These are phyloP conservation scores for Talaromyces trachyspermus DNA, from an alignment of 495 filamentous ascomycete genomes.

Conservation along the genomic window DNA sequence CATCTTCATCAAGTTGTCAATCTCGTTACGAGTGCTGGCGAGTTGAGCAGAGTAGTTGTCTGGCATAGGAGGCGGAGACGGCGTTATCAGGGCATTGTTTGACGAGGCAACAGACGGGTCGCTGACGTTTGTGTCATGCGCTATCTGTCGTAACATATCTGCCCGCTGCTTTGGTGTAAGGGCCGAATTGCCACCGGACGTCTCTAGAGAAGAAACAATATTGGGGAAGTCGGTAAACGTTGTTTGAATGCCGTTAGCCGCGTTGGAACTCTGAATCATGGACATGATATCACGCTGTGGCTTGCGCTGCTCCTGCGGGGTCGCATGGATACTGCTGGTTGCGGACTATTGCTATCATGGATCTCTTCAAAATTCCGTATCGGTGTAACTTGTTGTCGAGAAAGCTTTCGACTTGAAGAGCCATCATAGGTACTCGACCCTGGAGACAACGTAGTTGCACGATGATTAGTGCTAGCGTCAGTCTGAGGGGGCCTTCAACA, in stretches of 20 bases:
- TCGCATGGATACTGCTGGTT: conserved; percentile 2
- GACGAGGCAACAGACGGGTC: conserved; percentile 19
- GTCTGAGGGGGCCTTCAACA: conserved; percentile 40
- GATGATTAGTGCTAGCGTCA: conserved; percentile 24
- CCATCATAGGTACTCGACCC: conserved; percentile 23
- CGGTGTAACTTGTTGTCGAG: conserved; percentile 27
- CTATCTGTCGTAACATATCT: conserved; percentile 74
- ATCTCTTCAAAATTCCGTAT: conserved; percentile 39
- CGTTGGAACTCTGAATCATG: conserved; percentile 74
- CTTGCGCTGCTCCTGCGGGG: conserved; percentile 14
- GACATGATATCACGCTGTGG: conserved; percentile 76
- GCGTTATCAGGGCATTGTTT: conserved; percentile 53
- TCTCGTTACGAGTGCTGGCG: conserved; percentile 57
- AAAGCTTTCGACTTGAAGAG: conserved; percentile 24
- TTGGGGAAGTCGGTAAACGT: conserved; percentile 61
- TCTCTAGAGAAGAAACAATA: conserved; percentile 64
- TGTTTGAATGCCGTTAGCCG: conserved; percentile 42
- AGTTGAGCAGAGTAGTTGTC: conserved; percentile 45
- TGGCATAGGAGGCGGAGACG: conserved; percentile 53
- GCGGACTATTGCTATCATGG: conserved; percentile 31
- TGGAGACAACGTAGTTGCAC: conserved; percentile 34
- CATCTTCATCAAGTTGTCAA: conserved; percentile 66
- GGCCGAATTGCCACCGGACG: conserved; percentile 52
- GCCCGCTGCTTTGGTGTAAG: conserved; percentile 72
- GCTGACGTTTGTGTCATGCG: conserved; percentile 35